phyloP scores from a whole-genome alignment of 768 basidiomycete genomes.

The Melanogaster broomeanus region DNA sequence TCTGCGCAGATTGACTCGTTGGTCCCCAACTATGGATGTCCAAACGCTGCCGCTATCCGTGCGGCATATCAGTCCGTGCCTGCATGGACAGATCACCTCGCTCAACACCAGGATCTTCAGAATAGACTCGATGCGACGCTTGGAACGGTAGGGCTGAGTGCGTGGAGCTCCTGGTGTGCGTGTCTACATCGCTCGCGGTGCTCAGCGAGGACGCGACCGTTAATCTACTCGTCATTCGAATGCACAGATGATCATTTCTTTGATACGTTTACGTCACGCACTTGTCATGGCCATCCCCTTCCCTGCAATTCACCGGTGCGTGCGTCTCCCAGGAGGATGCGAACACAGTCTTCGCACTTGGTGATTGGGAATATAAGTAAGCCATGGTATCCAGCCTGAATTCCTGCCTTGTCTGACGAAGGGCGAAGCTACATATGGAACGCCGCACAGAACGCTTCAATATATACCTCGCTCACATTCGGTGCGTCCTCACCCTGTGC shows the following conservation, averaged over 20 bases:
- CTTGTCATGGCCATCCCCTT: slow-evolving; percentile 44
- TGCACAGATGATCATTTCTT: slow-evolving; percentile 49
- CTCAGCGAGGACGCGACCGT: background rate
- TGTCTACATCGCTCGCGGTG: background rate
- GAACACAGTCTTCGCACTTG: slow-evolving; percentile 52
- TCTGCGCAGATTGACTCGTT: slow-evolving; percentile 46
- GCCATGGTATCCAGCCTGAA: slow-evolving; percentile 8
- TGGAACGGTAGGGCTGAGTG: slow-evolving; percentile 41
- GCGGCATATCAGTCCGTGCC: slow-evolving; percentile 44
- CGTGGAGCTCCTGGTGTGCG: slow-evolving; percentile 52
- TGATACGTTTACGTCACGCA: slow-evolving; percentile 51
- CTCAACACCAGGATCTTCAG: slow-evolving; percentile 37
- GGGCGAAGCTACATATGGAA: slow-evolving; percentile 50
- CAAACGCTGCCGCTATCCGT: slow-evolving; percentile 41
- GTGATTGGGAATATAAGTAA: slow-evolving; percentile 64
- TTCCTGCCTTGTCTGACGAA: background rate
- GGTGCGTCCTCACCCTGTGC: slow-evolving; percentile 28
- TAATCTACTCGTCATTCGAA: background rate
- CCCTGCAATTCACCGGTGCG: slow-evolving; percentile 44
- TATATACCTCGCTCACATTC: slow-evolving; percentile 46
- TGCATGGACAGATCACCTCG: slow-evolving; percentile 48
- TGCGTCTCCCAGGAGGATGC: slow-evolving; percentile 49
- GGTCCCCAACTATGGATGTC: slow-evolving; percentile 46
- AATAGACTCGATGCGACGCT: slow-evolving; percentile 38
- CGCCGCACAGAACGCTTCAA: slow-evolving; percentile 42